These are phyloP conservation scores for Ceratocystis variospora DNA, from an alignment of 2,329 filamentous ascomycete species.

Conservation along the genomic window DNA sequence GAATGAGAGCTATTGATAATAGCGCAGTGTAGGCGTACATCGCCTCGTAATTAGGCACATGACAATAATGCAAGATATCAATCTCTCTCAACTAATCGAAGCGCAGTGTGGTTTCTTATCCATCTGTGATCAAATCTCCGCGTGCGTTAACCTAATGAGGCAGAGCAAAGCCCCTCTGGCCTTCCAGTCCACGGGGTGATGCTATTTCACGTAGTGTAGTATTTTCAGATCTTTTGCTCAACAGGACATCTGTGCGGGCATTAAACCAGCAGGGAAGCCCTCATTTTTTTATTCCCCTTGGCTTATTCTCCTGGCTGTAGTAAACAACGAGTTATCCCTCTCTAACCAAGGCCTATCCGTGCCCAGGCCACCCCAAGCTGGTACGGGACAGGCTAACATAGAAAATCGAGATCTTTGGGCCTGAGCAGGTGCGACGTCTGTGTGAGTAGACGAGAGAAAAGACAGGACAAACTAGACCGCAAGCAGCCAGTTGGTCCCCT, in stretches of 20 bases:
- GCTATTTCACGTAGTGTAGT: neutral
- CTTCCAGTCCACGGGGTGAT: neutral
- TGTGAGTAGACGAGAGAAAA: neutral
- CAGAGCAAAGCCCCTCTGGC: neutral
- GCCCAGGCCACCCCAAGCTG: neutral
- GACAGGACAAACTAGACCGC: neutral
- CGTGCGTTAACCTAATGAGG: neutral
- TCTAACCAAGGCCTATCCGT: too few species aligned
- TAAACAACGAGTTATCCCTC: too few species aligned
- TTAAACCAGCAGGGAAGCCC: neutral
- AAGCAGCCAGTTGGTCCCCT: neutral
- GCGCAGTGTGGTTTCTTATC: neutral
- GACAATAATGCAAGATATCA: too few species aligned
- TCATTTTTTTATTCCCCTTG: neutral
- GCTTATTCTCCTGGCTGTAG: too few species aligned
- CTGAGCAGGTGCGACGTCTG: neutral
- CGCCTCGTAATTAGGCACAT: too few species aligned
- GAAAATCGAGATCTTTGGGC: slow-evolving; percentile 3
- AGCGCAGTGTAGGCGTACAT: too few species aligned
- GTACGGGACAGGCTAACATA: neutral
- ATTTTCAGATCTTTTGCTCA: slow-evolving; percentile 6
- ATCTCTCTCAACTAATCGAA: too few species aligned
- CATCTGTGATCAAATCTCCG: neutral
- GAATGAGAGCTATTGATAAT: too few species aligned
- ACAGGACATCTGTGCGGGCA: slow-evolving; percentile 1